A percentile compares a stretch with the other conserved stretches of the same genome.
Evolutionary conservation across 805 yeast species (phyloP).

Genomic region (Candida maltosa): DNA sequence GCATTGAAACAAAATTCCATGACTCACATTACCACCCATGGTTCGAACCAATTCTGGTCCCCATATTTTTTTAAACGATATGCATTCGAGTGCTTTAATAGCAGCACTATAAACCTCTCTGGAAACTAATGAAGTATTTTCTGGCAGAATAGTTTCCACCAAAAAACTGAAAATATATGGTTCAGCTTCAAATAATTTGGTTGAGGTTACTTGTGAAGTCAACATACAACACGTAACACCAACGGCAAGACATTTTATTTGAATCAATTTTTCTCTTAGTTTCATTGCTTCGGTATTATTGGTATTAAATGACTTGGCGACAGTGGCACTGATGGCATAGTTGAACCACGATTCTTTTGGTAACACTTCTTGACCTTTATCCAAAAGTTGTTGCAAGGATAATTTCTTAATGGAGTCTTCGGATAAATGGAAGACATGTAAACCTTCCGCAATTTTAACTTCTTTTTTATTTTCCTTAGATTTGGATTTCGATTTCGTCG

Average conservation of each 20-base stretch:
- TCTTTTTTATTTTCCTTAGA: slow-evolving; percentile 3
- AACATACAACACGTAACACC: slow-evolving; percentile 60
- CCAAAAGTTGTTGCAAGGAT: slow-evolving; percentile 60
- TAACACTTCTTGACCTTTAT: slow-evolving; percentile 51
- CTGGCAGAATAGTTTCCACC: slow-evolving; percentile 72
- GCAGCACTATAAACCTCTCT: slow-evolving; percentile 56
- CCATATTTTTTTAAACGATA: slow-evolving; percentile 65
- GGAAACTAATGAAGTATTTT: slow-evolving; percentile 45
- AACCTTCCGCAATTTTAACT: slow-evolving; percentile 34
- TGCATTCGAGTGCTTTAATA: slow-evolving; percentile 62
- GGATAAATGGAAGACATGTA: slow-evolving; percentile 48
- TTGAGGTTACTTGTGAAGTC: slow-evolving; percentile 55
- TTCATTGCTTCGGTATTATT: slow-evolving; percentile 50
- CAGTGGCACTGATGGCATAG: slow-evolving; percentile 57
- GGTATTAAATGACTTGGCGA: slow-evolving; percentile 70
- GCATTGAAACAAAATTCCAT: slow-evolving; percentile 75
- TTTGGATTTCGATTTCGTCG: slow-evolving; percentile 9
- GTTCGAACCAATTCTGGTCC: slow-evolving; percentile 75
- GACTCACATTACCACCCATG: slow-evolving; percentile 81
- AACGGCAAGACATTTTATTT: slow-evolving; percentile 63
- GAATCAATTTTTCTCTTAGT: slow-evolving; percentile 56
- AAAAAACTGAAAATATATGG: slow-evolving; percentile 65
- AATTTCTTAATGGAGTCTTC: slow-evolving; percentile 55
- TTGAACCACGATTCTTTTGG: slow-evolving; percentile 66
- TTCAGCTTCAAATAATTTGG: slow-evolving; percentile 68